Evolutionary conservation across 164 flowering plant genomes (phyloP).

Genomic region (Vitis rupestris): DNA sequence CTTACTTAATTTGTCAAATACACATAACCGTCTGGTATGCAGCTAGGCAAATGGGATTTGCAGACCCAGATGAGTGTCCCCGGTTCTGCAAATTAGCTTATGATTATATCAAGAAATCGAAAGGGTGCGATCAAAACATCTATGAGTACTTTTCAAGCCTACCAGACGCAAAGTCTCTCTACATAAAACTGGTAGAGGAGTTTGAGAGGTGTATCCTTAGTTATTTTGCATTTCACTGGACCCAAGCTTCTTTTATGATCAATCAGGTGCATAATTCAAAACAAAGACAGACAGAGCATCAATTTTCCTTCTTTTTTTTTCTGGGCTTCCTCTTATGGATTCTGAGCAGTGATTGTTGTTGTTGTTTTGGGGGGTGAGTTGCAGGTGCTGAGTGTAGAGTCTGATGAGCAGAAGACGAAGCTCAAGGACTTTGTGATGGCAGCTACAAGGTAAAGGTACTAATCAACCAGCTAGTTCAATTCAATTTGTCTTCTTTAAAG

Average conservation of each 20-base stretch:
- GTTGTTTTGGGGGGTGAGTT: not conserved
- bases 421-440: constrained; percentile 70
- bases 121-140: constrained; percentile 56
- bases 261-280: constrained; percentile 46
- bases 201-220: constrained; percentile 75
- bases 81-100: constrained; percentile 54
- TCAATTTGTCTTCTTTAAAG: not conserved
- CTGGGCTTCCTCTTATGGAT: not conserved
- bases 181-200: constrained; percentile 63
- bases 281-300: not conserved
- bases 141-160: constrained; percentile 46
- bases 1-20: too few relatives aligned
- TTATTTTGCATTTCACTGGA: constrained; percentile 90
- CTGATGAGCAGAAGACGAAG: constrained; percentile 42
- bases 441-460: constrained; percentile 69
- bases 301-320: not conserved
- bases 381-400: constrained; percentile 59
- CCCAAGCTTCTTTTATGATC: constrained; percentile 55
- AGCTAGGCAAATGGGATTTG: constrained; percentile 89
- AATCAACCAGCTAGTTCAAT: too few relatives aligned
- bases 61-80: constrained; percentile 54
- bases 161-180: constrained; percentile 47
- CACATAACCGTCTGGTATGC: not conserved
- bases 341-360: too few relatives aligned
- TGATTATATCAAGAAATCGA: constrained; percentile 55